Percentiles rank a stretch among this genome's conserved stretches.
Evolutionary conservation across 768 basidiomycete species (phyloP).

Genomic region (Mycena floridula): DNA sequence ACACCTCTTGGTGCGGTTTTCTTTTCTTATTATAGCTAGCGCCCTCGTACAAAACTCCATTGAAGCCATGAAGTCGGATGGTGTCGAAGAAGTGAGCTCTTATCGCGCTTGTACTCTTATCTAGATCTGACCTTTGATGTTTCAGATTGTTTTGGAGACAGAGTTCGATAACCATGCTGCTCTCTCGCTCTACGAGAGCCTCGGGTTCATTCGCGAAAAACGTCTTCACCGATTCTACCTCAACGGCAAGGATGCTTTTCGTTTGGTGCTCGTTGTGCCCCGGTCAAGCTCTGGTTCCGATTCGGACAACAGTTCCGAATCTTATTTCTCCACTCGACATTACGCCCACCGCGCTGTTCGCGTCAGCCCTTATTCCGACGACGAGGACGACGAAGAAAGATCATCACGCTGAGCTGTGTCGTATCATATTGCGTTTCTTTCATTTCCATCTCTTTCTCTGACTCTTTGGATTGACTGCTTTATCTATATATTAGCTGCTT

Average conservation of each 20-base stretch:
- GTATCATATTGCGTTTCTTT: too few relatives aligned
- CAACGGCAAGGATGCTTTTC: constrained; percentile 94
- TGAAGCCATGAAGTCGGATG: constrained; percentile 73
- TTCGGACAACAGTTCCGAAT: constrained; percentile 17
- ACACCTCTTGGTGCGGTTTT: constrained; percentile 37
- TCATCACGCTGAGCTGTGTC: neutral
- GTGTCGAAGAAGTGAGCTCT: constrained; percentile 79
- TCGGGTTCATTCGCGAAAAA: constrained; percentile 96
- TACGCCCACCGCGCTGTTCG: constrained; percentile 35
- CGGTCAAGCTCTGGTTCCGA: constrained; percentile 28
- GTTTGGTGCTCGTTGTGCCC: constrained; percentile 64
- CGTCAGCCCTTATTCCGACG: constrained; percentile 39
- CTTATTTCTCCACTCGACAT: constrained; percentile 7
- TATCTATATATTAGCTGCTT: too few relatives aligned
- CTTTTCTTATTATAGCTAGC: constrained; percentile 57
- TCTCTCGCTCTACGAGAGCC: constrained; percentile 80
- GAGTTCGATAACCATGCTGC: constrained; percentile 91
- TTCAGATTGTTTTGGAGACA: constrained; percentile 89
- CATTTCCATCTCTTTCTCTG: too few relatives aligned
- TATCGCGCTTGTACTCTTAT: neutral
- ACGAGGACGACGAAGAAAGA: constrained; percentile 36
- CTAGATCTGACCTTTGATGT: constrained; percentile 1
- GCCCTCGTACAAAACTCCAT: constrained; percentile 80
- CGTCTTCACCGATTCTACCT: constrained; percentile 92
- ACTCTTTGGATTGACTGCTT: too few relatives aligned